Evolutionary conservation across 2,329 filamentous ascomycete species (phyloP), one percentile per base, ranked within the genome.

Genomic region (Arthrobotrys entomopaga): DNA sequence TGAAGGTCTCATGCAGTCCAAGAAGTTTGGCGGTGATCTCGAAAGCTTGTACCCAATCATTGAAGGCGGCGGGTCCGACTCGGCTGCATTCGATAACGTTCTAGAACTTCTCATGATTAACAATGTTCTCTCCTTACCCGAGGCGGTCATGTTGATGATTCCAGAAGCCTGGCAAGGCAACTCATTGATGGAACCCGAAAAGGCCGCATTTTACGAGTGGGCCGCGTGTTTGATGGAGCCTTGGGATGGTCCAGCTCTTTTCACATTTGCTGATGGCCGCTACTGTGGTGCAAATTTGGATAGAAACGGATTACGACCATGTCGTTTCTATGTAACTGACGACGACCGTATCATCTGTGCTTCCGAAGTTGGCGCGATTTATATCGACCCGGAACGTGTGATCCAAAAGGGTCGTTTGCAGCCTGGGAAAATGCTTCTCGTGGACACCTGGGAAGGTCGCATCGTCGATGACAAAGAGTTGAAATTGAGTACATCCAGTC

Each of bases 171-270:
- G 94, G 94, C 93, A 98, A 83, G 94, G 93, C 75, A 97, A 97
- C 82, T 85, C 89, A 42, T 85, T 89, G 73, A 96, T 98, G 90
- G 93, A 97, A 79, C 92, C 93, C 66, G 91, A 92, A 80, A 98
- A 98, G 84, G 91, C 93, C 71, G 94, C 94, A 59, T 98, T 97
- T 83, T 98, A 98, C 83, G 93, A 98, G 82, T 98, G 94, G 93
- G 94, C 94, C 79, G 93, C 93, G 77, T 98, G 94, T 82, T 91
- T 96, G 85, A 98, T 98, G 94, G 94, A 98, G 84, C 93, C 94
- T 15, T 98, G 94, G 94, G 94, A 98, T 82, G 94, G 94, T 16
- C 94, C 94, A 38, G 94, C 94, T 65, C 88, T 98, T 34, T 98
- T 98, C 85, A 97, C 93, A 5, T 98, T 98, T 83, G 92, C 94